A percentile compares a stretch with the other conserved stretches of the same genome.
These are phyloP conservation scores for Entophlyctis luteolus DNA, from an alignment of 192 early-diverging fungal species.

Conservation along the genomic window DNA sequence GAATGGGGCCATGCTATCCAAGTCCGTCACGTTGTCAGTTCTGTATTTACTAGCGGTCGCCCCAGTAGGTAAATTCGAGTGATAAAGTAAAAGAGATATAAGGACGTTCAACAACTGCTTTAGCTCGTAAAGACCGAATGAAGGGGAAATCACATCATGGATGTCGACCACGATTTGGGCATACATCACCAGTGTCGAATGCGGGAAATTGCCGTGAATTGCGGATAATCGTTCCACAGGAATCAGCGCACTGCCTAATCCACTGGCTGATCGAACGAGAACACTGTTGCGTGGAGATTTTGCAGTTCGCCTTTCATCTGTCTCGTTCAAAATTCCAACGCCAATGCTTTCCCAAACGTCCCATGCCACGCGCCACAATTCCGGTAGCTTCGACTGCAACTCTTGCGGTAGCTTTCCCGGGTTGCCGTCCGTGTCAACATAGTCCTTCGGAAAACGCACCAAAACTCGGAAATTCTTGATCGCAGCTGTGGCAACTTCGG, in stretches of 20 bases:
- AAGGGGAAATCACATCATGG: slow-evolving; percentile 50
- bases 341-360: slow-evolving; percentile 72
- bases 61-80: slow-evolving; percentile 53
- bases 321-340: slow-evolving; percentile 45
- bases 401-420: slow-evolving; percentile 15
- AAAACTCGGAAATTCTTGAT: slow-evolving; percentile 67
- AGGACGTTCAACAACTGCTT: slow-evolving; percentile 46
- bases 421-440: slow-evolving; percentile 13
- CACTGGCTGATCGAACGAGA: slow-evolving; percentile 15
- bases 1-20: slow-evolving; percentile 60
- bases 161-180: slow-evolving; percentile 61
- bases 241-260: slow-evolving; percentile 25
- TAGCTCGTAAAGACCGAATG: slow-evolving; percentile 56
- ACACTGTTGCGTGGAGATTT: not conserved
- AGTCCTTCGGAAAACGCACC: slow-evolving; percentile 46
- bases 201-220: slow-evolving; percentile 57
- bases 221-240: slow-evolving; percentile 10
- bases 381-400: slow-evolving; percentile 27
- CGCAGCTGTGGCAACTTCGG: slow-evolving; percentile 73
- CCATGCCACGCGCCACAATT: slow-evolving; percentile 66
- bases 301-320: slow-evolving; percentile 29
- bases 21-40: slow-evolving; percentile 42
- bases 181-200: slow-evolving; percentile 68
- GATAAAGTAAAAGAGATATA: slow-evolving; percentile 57
- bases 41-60: slow-evolving; percentile 33